Percentiles rank a stretch among this genome's conserved stretches.
Evolutionary conservation across 2,329 filamentous ascomycete genomes (phyloP).

Genomic region (Venturia carpophila): DNA sequence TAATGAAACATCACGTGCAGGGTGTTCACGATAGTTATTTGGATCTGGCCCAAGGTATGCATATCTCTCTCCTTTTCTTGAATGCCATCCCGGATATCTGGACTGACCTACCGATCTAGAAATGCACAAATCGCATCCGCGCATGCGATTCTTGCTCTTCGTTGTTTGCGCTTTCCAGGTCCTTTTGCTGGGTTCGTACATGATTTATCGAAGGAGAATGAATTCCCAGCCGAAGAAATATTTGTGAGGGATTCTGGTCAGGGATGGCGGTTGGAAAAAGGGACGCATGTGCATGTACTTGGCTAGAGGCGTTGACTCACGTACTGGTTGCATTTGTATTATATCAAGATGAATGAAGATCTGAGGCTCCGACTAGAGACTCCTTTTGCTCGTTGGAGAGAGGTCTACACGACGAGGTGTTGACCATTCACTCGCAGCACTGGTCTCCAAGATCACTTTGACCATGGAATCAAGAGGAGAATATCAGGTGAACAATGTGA

Average conservation of each 20-base stretch:
- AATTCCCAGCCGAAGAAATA: slow-evolving; percentile 83
- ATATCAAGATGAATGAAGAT: neutral
- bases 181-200: slow-evolving; percentile 59
- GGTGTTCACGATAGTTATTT: neutral
- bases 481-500: no score
- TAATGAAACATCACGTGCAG: neutral
- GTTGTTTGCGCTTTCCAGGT: slow-evolving; percentile 69
- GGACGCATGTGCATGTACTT: no score
- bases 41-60: neutral
- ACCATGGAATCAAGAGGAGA: no score
- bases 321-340: neutral
- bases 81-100: neutral
- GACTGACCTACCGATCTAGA: neutral
- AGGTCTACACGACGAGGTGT: no score
- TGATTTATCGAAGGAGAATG: slow-evolving; percentile 73
- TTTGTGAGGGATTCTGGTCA: slow-evolving; percentile 41
- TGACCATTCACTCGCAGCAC: no score
- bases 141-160: slow-evolving; percentile 56
- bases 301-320: neutral
- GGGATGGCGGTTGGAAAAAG: no score
- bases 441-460: no score
- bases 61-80: neutral
- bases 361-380: no score
- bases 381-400: no score
- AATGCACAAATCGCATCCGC: slow-evolving; percentile 29